Evolutionary conservation across 164 flowering plant species (phyloP).

Genomic region (Piper longum): DNA sequence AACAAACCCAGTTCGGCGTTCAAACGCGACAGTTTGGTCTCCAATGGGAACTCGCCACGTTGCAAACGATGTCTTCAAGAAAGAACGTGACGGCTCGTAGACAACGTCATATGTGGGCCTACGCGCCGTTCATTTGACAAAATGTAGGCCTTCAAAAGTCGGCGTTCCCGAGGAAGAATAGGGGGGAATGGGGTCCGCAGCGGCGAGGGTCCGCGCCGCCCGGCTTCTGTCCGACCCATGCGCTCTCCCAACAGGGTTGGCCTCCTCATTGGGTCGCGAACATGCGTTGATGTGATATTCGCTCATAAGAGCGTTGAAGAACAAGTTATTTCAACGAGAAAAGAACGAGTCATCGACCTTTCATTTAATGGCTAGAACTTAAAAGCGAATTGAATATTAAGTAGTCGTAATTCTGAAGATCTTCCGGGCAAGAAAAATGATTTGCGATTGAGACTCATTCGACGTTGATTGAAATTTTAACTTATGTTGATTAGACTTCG

Average conservation of each 20-base stretch:
- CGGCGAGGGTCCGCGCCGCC: slow-evolving; percentile 70
- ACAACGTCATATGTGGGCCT: slow-evolving; percentile 18
- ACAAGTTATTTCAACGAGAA: too few species aligned
- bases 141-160: not conserved
- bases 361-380: too few species aligned
- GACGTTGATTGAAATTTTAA: too few species aligned
- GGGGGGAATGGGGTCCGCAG: slow-evolving; percentile 13
- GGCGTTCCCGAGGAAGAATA: not conserved
- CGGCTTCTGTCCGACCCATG: slow-evolving; percentile 45
- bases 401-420: too few species aligned
- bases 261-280: slow-evolving; percentile 1
- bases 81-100: slow-evolving; percentile 31
- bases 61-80: slow-evolving; percentile 9
- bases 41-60: slow-evolving; percentile 14
- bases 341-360: too few species aligned
- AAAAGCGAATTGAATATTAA: too few species aligned
- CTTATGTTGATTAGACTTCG: too few species aligned
- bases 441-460: too few species aligned
- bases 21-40: not conserved
- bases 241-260: slow-evolving; percentile 26
- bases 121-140: slow-evolving; percentile 22
- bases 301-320: too few species aligned
- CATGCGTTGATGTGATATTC: too few species aligned
- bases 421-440: too few species aligned
- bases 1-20: slow-evolving; percentile 20